phyloP scores from a whole-genome alignment of 1,284 basidiomycete genomes.

The Trichosporon sp. region DNA sequence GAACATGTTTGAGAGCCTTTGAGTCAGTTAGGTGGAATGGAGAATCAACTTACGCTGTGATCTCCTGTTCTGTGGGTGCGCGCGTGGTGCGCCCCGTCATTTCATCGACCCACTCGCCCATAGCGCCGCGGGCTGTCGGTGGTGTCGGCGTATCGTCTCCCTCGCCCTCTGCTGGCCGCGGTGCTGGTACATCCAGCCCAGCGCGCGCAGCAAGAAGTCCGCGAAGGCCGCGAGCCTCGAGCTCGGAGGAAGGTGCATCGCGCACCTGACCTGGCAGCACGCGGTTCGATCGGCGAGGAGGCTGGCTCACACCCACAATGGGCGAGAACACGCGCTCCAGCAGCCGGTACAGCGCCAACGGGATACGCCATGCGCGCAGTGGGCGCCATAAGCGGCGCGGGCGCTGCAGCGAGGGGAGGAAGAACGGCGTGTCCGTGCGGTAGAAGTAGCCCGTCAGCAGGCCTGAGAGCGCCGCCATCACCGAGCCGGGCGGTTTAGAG shows the following conservation, averaged over 20 bases:
- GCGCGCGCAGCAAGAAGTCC: conserved; percentile 16
- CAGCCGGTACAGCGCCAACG: conserved; percentile 55
- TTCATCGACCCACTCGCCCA: conserved; percentile 76
- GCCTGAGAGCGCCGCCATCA: conserved; percentile 59
- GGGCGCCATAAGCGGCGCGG: conserved; percentile 30
- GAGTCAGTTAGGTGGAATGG: background rate
- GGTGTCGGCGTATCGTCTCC: background rate
- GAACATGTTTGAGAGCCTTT: conserved; percentile 69
- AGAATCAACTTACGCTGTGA: conserved; percentile 47
- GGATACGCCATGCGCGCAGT: conserved; percentile 67
- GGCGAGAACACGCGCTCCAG: conserved; percentile 57
- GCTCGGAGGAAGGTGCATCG: conserved; percentile 7
- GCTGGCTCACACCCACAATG: conserved; percentile 58
- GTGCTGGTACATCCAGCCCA: conserved; percentile 15
- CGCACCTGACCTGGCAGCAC: conserved; percentile 56
- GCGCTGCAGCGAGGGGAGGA: conserved; percentile 29
- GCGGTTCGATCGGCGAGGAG: conserved; percentile 55
- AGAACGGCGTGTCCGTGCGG: conserved; percentile 63
- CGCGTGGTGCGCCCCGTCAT: conserved; percentile 62
- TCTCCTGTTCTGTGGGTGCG: conserved; percentile 67
- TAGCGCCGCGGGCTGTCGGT: conserved; percentile 49
- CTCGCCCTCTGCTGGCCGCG: background rate
- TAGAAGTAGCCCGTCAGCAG: conserved; percentile 67
- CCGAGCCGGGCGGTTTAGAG: conserved; percentile 61
- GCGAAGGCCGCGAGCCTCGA: conserved; percentile 35